Evolutionary conservation across 1,139 yeast species (phyloP).

Genomic region (Ogataea hybrid): DNA sequence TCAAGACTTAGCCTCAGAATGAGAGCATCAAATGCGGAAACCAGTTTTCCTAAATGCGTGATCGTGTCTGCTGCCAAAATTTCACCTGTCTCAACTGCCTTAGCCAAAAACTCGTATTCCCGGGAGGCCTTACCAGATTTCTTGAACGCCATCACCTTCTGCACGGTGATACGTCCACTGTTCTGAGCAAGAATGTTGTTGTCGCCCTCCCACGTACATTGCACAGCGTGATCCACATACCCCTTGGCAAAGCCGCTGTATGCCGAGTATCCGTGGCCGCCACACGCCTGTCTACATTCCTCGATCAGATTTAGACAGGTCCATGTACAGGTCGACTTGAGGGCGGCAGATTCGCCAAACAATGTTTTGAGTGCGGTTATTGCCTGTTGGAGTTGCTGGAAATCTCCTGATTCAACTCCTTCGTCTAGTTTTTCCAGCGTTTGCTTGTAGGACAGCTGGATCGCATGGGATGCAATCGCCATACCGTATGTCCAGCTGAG

Average conservation of each 20-base stretch:
- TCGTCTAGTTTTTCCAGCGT: slow-evolving; percentile 56
- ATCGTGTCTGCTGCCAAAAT: slow-evolving; percentile 36
- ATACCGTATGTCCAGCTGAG: slow-evolving; percentile 79
- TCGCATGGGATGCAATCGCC: slow-evolving; percentile 68
- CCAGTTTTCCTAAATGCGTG: slow-evolving; percentile 32
- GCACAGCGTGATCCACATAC: slow-evolving; percentile 90
- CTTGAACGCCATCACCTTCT: slow-evolving; percentile 42
- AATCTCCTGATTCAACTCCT: slow-evolving; percentile 44
- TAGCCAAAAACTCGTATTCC: slow-evolving; percentile 30
- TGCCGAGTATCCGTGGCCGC: slow-evolving; percentile 93
- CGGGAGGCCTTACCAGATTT: slow-evolving; percentile 32
- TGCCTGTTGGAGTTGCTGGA: slow-evolving; percentile 40
- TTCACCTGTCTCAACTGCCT: slow-evolving; percentile 29
- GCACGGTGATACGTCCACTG: slow-evolving; percentile 74
- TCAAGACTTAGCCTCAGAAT: slow-evolving; percentile 48
- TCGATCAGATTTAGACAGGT: slow-evolving; percentile 74
- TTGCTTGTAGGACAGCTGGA: slow-evolving; percentile 50
- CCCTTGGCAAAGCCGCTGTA: slow-evolving; percentile 91
- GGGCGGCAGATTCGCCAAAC: slow-evolving; percentile 83
- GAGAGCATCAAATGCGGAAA: slow-evolving; percentile 41
- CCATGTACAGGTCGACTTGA: slow-evolving; percentile 92
- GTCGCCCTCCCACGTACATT: slow-evolving; percentile 98
- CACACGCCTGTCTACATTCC: slow-evolving; percentile 93
- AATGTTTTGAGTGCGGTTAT: slow-evolving; percentile 69
- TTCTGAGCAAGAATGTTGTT: slow-evolving; percentile 82